Evolutionary conservation across 345 rosid genomes (phyloP), one percentile per base, ranked within the genome.

Genomic region (Xanthoceras sorbifolium): DNA sequence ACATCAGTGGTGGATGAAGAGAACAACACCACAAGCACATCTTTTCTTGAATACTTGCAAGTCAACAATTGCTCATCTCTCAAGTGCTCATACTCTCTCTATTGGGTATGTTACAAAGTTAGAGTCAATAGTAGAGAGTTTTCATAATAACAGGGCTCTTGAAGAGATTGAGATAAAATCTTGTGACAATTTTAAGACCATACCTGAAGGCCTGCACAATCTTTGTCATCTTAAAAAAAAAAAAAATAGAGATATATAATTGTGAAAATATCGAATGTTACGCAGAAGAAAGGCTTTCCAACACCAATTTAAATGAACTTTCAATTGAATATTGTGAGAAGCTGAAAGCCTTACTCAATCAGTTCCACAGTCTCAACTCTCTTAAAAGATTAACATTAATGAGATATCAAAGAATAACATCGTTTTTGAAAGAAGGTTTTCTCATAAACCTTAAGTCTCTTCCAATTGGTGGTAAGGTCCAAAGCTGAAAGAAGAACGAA

Each of bases 371-470:
- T 23, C 38, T 81, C 50, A 54, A 22, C 0, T 67, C 38, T 40
- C 78, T 82, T 71, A 38, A 48, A 44, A 42, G 66, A 6, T 26
- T 82, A 44, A 18, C 6, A 68, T 57, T 82, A 12, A 4, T 1
- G 6, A 31, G 75, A 26, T 77, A 73, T 57, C 73, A 72, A 20
- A 72, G 76, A 25, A 0, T 50, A 26, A 17, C 0, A 52, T 77
- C 76, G 25, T 77, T 82, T n/a, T 74, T 77, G 0, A 55, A 71
- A 60, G 74, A 78, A 22, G 82, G 74, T 23, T 66, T 75, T 20
- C 67, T 71, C 6, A 52, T 62, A 59, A 65, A 26, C 78, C 40
- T 78, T 23, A 74, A 62, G 36, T 60, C n/a, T 48, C 79, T 82
- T 28, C 1, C 9, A 34, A 66, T 71, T 71, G 15, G n/a, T n/a